Conservation (phyloP, 345 rosid genomes). For the Boechera retrofracta region DNA sequence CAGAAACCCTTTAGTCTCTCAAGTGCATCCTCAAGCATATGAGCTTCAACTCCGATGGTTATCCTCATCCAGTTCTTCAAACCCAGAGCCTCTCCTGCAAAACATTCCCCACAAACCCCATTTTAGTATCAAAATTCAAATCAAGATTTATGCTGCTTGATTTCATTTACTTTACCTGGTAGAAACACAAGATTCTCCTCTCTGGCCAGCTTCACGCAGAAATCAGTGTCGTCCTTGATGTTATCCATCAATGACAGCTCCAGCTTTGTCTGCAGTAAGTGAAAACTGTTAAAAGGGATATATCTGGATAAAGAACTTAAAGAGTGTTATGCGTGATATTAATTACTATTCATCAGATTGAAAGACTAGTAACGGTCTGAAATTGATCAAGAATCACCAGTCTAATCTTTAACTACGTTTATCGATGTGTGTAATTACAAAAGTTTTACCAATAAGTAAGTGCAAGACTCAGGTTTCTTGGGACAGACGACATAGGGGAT, state of each 20-base stretch:
- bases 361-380: background rate
- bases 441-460: conserved; percentile 64
- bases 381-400: conserved; percentile 2
- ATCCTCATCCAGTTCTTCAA: conserved; percentile 73
- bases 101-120: background rate
- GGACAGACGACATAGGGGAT: conserved; percentile 67
- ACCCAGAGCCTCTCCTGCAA: conserved; percentile 69
- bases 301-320: background rate
- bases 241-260: conserved; percentile 59
- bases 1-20: conserved; percentile 64
- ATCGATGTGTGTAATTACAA: conserved; percentile 1
- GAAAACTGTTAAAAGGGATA: background rate
- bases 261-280: conserved; percentile 58
- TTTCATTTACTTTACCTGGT: conserved; percentile 55
- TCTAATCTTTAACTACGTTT: background rate
- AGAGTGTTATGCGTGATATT: background rate
- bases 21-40: conserved; percentile 69
- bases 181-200: conserved; percentile 77
- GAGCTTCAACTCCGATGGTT: conserved; percentile 64
- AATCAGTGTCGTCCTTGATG: conserved; percentile 67
- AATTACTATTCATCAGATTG: background rate
- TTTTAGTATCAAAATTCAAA: conserved; percentile 20
- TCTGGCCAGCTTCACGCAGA: conserved; percentile 63
- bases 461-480: conserved; percentile 70
- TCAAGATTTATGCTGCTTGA: conserved; percentile 10